These are phyloP conservation scores for Elsinoe fawcettii DNA, from an alignment of 2,329 filamentous ascomycete species.

Conservation along the genomic window DNA sequence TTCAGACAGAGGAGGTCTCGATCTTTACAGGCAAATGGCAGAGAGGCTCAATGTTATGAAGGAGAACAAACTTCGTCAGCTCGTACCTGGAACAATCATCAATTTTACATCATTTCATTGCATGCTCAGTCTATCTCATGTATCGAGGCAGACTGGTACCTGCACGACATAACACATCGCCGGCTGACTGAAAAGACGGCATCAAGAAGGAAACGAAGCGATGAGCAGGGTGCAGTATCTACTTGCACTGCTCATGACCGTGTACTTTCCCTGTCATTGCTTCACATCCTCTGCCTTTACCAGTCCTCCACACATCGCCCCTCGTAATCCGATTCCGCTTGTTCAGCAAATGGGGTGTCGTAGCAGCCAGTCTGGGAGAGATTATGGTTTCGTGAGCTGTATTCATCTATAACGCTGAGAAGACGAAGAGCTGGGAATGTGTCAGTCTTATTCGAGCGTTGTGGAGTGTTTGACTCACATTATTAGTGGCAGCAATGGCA, in stretches of 20 bases:
- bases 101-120: constrained; percentile 16
- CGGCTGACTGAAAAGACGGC: not conserved
- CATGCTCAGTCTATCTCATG: constrained; percentile 10
- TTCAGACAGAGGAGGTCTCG: too few species aligned
- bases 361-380: constrained; percentile 7
- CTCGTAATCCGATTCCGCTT: constrained; percentile 8
- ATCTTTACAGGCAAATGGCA: too few species aligned
- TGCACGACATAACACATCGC: constrained; percentile 12
- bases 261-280: not conserved
- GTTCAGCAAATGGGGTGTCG: not conserved
- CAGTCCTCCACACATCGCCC: not conserved
- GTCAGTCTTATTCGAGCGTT: constrained; percentile 18
- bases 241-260: not conserved
- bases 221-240: not conserved
- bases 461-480: constrained; percentile 55
- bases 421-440: constrained; percentile 45
- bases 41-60: too few species aligned
- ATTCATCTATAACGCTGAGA: constrained; percentile 43
- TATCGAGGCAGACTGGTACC: constrained; percentile 14
- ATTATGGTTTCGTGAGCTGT: constrained; percentile 10
- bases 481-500: constrained; percentile 98
- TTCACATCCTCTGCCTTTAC: not conserved
- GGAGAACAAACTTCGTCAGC: too few species aligned
- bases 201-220: constrained; percentile 5
- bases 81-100: not conserved